phyloP scores from a whole-genome alignment of 352 stramenopile species.

The Phytophthora colocasiae region DNA sequence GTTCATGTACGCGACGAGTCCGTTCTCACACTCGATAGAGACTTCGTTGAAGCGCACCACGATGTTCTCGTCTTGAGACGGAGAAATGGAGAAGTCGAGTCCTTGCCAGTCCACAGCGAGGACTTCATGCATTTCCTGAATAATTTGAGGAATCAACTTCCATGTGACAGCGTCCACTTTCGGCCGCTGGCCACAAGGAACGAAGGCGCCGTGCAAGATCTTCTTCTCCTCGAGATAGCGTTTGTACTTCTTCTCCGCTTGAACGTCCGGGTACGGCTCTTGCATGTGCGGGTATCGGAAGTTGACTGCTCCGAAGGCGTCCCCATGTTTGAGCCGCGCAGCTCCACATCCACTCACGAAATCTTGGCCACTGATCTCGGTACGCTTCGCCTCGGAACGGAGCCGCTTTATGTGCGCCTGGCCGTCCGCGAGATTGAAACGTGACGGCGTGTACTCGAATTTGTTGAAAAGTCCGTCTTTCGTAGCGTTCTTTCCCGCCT shows the following conservation, averaged over 20 bases:
- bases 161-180: slow-evolving; percentile 67
- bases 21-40: slow-evolving; percentile 60
- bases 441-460: slow-evolving; percentile 83
- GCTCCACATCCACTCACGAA: slow-evolving; percentile 65
- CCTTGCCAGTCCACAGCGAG: slow-evolving; percentile 71
- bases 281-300: slow-evolving; percentile 76
- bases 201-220: slow-evolving; percentile 70
- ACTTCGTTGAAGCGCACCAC: slow-evolving; percentile 61
- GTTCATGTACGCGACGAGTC: slow-evolving; percentile 86
- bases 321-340: slow-evolving; percentile 74
- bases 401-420: slow-evolving; percentile 73
- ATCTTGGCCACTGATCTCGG: slow-evolving; percentile 71
- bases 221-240: slow-evolving; percentile 80
- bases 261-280: slow-evolving; percentile 67
- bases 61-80: slow-evolving; percentile 70
- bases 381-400: slow-evolving; percentile 69
- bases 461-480: slow-evolving; percentile 79
- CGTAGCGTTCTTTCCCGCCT: slow-evolving; percentile 56
- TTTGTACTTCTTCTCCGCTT: slow-evolving; percentile 60
- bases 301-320: slow-evolving; percentile 63
- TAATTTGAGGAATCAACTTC: slow-evolving; percentile 73
- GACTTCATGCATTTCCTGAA: slow-evolving; percentile 75
- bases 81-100: slow-evolving; percentile 54
- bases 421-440: slow-evolving; percentile 68
- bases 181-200: slow-evolving; percentile 61